Evolutionary conservation across 2,329 filamentous ascomycete species (phyloP).

Genomic region (Chalaropsis ovoidea): DNA sequence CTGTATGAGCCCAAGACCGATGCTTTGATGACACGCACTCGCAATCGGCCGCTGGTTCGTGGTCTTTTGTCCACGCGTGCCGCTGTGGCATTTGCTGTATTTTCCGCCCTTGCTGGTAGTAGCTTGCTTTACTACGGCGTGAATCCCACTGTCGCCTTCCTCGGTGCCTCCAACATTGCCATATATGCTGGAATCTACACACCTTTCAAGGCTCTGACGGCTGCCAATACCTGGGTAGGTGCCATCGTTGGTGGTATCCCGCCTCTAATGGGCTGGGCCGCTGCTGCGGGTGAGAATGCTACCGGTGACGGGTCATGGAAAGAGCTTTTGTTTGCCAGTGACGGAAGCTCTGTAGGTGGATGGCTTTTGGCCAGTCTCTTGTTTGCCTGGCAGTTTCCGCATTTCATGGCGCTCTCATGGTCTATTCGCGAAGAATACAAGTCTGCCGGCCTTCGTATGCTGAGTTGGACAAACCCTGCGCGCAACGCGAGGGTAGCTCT

Average conservation of each 20-base stretch:
- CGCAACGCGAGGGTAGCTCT: constrained; percentile 80
- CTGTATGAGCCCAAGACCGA: constrained; percentile 86
- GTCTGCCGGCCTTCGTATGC: constrained; percentile 56
- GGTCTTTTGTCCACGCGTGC: constrained; percentile 60
- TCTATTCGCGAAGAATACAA: constrained; percentile 83
- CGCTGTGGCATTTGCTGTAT: constrained; percentile 69
- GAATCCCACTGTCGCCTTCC: constrained; percentile 81
- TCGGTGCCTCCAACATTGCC: constrained; percentile 74
- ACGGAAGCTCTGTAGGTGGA: constrained; percentile 59
- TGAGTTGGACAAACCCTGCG: constrained; percentile 77
- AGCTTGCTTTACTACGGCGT: constrained; percentile 76
- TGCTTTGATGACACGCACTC: constrained; percentile 84
- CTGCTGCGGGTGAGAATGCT: constrained; percentile 79
- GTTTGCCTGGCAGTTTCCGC: constrained; percentile 95
- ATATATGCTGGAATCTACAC: constrained; percentile 92
- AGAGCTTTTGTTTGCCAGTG: constrained; percentile 60
- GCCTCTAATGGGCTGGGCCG: constrained; percentile 95
- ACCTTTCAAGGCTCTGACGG: constrained; percentile 76
- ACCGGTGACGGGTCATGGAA: constrained; percentile 64
- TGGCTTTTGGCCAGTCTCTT: constrained; percentile 80
- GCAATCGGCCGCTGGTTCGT: constrained; percentile 79
- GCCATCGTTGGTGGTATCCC: constrained; percentile 88
- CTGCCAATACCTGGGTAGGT: constrained; percentile 89
- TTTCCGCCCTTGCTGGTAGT: constrained; percentile 58
- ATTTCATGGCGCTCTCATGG: constrained; percentile 93